A percentile compares a stretch with the other conserved stretches of the same genome.
These are phyloP conservation scores for Xylaria castorea DNA, from an alignment of 495 filamentous ascomycete genomes.

Conservation along the genomic window DNA sequence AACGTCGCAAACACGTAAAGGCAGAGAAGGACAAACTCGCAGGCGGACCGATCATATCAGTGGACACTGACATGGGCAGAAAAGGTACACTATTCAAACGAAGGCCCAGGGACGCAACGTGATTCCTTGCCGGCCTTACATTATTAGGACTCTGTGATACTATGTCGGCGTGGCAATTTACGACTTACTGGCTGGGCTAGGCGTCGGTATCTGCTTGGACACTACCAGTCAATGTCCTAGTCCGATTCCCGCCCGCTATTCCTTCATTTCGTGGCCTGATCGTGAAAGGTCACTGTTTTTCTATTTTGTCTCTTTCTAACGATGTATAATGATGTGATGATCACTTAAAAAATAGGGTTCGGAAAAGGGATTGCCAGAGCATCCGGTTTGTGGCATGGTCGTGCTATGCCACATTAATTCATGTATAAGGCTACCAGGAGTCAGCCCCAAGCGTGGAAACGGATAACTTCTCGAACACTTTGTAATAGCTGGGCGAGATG, in stretches of 20 bases:
- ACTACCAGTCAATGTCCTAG: background rate
- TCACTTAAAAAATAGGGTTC: slow-evolving; percentile 12
- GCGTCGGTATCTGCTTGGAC: background rate
- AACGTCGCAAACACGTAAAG: slow-evolving; percentile 58
- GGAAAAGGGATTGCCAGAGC: slow-evolving; percentile 1
- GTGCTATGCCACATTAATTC: slow-evolving; percentile 4
- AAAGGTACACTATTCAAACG: slow-evolving; percentile 52
- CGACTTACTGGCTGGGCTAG: background rate
- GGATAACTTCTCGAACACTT: background rate
- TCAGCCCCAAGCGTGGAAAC: background rate
- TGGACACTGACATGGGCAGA: slow-evolving; percentile 38
- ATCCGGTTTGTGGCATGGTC: background rate
- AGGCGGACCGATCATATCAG: slow-evolving; percentile 25
- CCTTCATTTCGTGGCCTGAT: background rate
- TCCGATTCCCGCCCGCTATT: background rate
- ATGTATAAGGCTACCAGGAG: background rate
- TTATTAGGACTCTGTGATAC: background rate
- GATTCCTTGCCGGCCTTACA: background rate
- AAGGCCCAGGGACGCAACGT: slow-evolving; percentile 42
- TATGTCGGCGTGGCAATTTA: background rate
- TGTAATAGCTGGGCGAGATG: background rate
- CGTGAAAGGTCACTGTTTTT: slow-evolving; percentile 2
- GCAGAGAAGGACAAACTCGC: slow-evolving; percentile 48
- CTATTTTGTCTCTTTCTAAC: slow-evolving; percentile 20
- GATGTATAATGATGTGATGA: slow-evolving; percentile 24